phyloP scores from a whole-genome alignment of 2,329 filamentous ascomycete genomes.

The Botrytis elliptica region DNA sequence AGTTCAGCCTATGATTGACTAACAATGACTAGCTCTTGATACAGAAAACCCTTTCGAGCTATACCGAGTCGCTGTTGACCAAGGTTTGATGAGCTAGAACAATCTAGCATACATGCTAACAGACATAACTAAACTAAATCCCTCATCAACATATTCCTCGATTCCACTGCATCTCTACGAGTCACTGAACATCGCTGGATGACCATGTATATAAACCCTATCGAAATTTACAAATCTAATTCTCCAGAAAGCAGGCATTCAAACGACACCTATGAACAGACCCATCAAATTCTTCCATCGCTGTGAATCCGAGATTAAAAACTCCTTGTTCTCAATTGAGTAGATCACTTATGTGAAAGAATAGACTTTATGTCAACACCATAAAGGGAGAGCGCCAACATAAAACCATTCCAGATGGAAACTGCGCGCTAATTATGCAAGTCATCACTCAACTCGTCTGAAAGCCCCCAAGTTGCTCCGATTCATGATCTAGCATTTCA shows the following conservation, averaged over 20 bases:
- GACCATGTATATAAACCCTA: not conserved
- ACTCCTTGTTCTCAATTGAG: not conserved
- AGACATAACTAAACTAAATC: not conserved
- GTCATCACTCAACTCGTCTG: not conserved
- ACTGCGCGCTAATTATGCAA: not conserved
- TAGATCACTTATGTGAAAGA: not conserved
- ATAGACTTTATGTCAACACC: not conserved
- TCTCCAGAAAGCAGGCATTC: not conserved
- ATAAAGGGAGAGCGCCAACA: not conserved
- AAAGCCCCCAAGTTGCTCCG: not conserved
- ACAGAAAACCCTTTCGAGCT: too few relatives aligned
- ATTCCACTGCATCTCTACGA: not conserved
- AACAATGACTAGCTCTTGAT: not conserved
- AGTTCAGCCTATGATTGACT: not conserved
- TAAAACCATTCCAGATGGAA: not conserved
- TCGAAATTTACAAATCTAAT: not conserved
- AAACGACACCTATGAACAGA: not conserved
- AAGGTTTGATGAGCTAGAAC: not conserved
- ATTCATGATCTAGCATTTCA: not conserved
- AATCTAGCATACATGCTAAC: not conserved
- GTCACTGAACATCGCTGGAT: not conserved
- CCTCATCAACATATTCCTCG: not conserved
- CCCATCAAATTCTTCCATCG: not conserved
- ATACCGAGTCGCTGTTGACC: not conserved
- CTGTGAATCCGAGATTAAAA: not conserved